Percentiles rank a stretch among this genome's conserved stretches.
Evolutionary conservation across 2,329 filamentous ascomycete species (phyloP).

Genomic region (Cordyceps javanica): DNA sequence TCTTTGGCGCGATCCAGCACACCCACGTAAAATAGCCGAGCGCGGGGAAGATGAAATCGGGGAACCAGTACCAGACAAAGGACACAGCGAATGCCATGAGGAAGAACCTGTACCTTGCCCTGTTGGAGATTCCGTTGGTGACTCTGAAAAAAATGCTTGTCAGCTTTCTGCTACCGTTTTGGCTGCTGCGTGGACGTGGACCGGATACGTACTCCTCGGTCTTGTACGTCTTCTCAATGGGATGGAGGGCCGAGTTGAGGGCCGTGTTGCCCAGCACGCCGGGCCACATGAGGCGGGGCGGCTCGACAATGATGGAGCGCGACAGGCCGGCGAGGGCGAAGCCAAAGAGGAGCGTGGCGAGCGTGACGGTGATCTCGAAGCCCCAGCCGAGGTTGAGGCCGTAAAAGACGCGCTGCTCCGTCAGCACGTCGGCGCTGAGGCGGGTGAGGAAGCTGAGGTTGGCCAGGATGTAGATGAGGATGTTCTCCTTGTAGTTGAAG

Average conservation of each 20-base stretch:
- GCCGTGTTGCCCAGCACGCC: slow-evolving; percentile 43
- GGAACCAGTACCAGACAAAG: slow-evolving; percentile 45
- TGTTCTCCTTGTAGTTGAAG: slow-evolving; percentile 41
- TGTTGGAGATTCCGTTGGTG: slow-evolving; percentile 12
- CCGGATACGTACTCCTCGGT: too few species aligned
- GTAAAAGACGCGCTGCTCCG: slow-evolving; percentile 35
- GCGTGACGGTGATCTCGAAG: slow-evolving; percentile 42
- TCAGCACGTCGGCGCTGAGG: slow-evolving; percentile 29
- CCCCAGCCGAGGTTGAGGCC: slow-evolving; percentile 37
- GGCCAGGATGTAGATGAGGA: slow-evolving; percentile 49
- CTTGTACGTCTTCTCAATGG: slow-evolving; percentile 25
- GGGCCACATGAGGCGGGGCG: slow-evolving; percentile 46
- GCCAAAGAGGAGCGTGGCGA: slow-evolving; percentile 45
- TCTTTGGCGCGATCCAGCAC: slow-evolving; percentile 43
- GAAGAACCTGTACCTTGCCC: slow-evolving; percentile 39
- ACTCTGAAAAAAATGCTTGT: too few species aligned
- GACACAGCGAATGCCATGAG: slow-evolving; percentile 28
- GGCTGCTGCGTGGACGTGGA: too few species aligned
- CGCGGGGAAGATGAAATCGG: slow-evolving; percentile 39
- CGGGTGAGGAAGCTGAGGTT: slow-evolving; percentile 42
- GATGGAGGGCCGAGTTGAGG: slow-evolving; percentile 36
- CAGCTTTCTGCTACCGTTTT: too few species aligned
- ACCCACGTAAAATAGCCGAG: slow-evolving; percentile 41
- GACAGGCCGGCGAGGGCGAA: slow-evolving; percentile 43
- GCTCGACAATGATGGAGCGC: slow-evolving; percentile 38